Base-by-base conservation (phyloP, 1,284 basidiomycete genomes). In the Baeospora myosura region DNA sequence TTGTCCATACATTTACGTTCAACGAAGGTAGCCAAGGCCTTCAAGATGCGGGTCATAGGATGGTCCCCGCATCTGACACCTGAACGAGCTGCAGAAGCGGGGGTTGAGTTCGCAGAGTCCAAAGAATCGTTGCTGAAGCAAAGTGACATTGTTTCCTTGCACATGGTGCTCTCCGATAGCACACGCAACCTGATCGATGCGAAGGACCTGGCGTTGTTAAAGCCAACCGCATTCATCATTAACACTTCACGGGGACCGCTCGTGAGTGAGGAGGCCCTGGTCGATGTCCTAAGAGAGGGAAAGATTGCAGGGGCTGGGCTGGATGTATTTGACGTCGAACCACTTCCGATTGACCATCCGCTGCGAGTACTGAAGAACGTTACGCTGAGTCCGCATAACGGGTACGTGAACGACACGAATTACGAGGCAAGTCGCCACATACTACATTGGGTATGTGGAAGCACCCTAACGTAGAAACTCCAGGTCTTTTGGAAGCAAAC, bases 1-100 rank as follows among this genome's bases (percentile, higher is more conserved):
- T 14, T n/a, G 24, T 10, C 23, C 31, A 37, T 37, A 44, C 34
- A 24, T 34, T 42, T 26, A 41, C 38, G 11, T 8, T 12, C 36
- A n/a, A 25, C 21, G 20, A 45, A 76, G 66, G 74, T 84, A 42
- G 79, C 72, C 2, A 71, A 71, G 45, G 72, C 68, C 3, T 82
- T 82, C 48, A 63, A 65, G 16, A 75, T 82, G 74, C 63, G 61
- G 40, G 71, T 80, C 4, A 60, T 77, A 25, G 80, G 68, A 1
- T 84, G 81, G 81, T 79, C 76, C 2, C 76, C 76, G 0, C 63
- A 82, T 54, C 58, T 83, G 11, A 85, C 69, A n/a, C 64, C 56
- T 43, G 80, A 74, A 50, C 64, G 67, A 38, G 78, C 78, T 11
- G 63, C 64, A 6, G 60, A 54, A 8, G 73, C 71, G 3, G 77